Base-by-base conservation (phyloP, 495 filamentous ascomycete genomes). In the Aspergillus bertholletiae region DNA sequence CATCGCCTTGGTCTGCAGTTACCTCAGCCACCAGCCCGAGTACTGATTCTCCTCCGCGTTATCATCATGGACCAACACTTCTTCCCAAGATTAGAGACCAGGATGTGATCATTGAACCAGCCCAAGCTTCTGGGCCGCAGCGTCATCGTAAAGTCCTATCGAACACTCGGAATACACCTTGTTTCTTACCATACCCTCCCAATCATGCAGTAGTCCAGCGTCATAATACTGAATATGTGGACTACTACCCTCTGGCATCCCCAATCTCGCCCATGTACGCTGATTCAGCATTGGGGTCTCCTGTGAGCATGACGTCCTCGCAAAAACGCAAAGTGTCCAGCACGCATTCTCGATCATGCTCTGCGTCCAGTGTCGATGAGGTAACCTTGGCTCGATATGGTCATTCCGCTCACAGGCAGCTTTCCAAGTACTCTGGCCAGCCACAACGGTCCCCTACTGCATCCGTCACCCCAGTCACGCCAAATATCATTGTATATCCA, bases 31-130 rank as follows among this genome's bases (percentile, higher is more conserved):
- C 88, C 47, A 92, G 88, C 30, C 90, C 91, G 18, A 76, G 77
- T 41, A 73, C 74, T 34, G 76, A 81, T 53, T 89, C 88, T 23
- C 91, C 91, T 51, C 83, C 92, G 60, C 79, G 86, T 22, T 67
- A 76, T 49, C 86, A 91, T 32, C 83, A 88, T 75, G 92, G 90
- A 12, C 90, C 90, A 30, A 74, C 88, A 24, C 80, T 97, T 49
- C 78, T 97, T 24, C 92, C 92, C 54, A 92, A 89, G 77, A 90
- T 96, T 71, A 82, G 92, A 45, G 82, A 82, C 55, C 90, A 95
- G 68, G 92, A 96, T 73, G 86, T 92, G 73, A 76, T 84, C 49
- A 80, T 92, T 54, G 80, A 86, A 55, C 78, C 80, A 13, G 63
- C 71, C 20, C 72, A 74, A 45, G 52, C 63, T 23, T 58, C 59